Conservation (phyloP, 495 filamentous ascomycete species). For the Neurospora sp. region DNA sequence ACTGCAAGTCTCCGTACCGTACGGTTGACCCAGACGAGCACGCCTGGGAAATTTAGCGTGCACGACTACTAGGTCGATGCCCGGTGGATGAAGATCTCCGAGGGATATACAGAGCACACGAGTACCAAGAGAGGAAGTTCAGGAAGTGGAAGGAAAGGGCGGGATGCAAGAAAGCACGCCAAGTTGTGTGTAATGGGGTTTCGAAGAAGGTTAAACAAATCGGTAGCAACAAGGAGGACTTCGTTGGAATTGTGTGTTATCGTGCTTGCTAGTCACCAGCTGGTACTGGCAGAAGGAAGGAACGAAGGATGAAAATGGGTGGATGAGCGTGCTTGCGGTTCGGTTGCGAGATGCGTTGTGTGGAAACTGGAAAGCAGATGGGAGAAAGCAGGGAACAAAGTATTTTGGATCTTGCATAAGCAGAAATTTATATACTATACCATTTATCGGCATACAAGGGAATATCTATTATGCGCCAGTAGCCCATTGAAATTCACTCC, state of each 20-base stretch:
- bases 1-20: background rate
- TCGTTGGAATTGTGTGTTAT: background rate
- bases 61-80: background rate
- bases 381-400: background rate
- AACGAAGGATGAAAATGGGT: background rate
- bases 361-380: background rate
- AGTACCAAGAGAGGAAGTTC: background rate
- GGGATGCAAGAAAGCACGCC: background rate
- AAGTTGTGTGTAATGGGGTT: background rate
- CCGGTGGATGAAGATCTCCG: background rate
- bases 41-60: background rate
- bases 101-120: background rate
- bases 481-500: background rate
- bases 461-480: background rate
- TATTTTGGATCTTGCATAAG: background rate
- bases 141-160: background rate
- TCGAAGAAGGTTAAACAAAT: background rate
- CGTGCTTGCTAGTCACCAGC: background rate
- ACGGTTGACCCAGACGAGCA: background rate
- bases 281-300: background rate
- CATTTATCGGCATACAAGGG: background rate
- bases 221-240: background rate
- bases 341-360: background rate
- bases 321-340: background rate
- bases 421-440: background rate